Percentiles rank a stretch among this genome's conserved stretches.
These are phyloP conservation scores for Cubamyces lactineus DNA, from an alignment of 768 basidiomycete species.

Conservation along the genomic window DNA sequence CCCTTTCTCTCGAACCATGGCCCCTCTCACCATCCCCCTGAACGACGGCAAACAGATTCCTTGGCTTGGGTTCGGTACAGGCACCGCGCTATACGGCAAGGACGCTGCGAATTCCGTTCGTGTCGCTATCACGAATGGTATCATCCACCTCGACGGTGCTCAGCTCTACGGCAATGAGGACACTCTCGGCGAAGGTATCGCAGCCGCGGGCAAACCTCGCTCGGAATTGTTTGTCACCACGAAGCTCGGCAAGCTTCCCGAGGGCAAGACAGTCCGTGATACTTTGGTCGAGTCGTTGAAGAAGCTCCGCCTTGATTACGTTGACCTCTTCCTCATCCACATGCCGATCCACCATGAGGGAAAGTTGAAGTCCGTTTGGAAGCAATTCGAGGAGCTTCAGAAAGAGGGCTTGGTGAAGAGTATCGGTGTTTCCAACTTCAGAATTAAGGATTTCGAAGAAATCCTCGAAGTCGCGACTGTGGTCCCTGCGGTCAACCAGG, in stretches of 20 bases:
- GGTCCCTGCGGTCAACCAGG: constrained; percentile 59
- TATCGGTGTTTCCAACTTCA: constrained; percentile 63
- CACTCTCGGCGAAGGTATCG: constrained; percentile 40
- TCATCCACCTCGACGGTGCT: constrained; percentile 45
- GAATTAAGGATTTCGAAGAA: constrained; percentile 44
- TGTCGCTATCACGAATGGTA: constrained; percentile 39
- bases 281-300: constrained; percentile 44
- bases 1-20: constrained; percentile 25
- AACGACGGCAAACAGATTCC: constrained; percentile 44
- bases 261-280: constrained; percentile 40
- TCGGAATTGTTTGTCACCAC: constrained; percentile 48
- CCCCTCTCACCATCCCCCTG: constrained; percentile 35
- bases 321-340: constrained; percentile 53
- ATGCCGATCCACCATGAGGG: constrained; percentile 30
- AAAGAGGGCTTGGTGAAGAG: constrained; percentile 43
- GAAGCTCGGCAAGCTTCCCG: constrained; percentile 38
- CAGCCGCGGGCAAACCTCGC: constrained; percentile 39
- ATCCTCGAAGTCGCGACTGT: constrained; percentile 49
- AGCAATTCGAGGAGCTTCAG: constrained; percentile 45
- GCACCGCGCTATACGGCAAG: constrained; percentile 37
- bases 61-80: constrained; percentile 44
- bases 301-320: constrained; percentile 43
- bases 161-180: constrained; percentile 45
- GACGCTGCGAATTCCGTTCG: constrained; percentile 34
- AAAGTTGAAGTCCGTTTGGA: constrained; percentile 44